Evolutionary conservation across 495 filamentous ascomycete genomes (phyloP).

Genomic region (Penicillium arizonense): DNA sequence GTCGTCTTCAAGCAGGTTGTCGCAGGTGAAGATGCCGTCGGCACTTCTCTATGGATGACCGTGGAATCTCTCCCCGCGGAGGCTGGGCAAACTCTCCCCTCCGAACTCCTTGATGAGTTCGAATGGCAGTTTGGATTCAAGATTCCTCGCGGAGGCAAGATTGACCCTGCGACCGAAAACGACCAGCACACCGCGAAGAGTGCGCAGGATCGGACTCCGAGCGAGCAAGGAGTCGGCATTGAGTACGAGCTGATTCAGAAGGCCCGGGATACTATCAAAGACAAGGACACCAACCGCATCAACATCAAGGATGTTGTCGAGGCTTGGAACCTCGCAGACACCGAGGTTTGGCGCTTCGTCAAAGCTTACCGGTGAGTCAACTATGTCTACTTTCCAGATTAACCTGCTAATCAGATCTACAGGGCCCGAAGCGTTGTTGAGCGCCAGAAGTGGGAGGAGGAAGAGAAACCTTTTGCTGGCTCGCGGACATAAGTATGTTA

Average conservation of each 20-base stretch:
- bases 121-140: constrained; percentile 91
- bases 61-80: constrained; percentile 59
- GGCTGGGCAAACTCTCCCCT: constrained; percentile 39
- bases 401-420: constrained; percentile 13
- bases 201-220: constrained; percentile 40
- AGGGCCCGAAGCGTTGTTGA: constrained; percentile 47
- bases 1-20: constrained; percentile 79
- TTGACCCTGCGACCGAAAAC: constrained; percentile 52
- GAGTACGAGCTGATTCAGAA: constrained; percentile 65
- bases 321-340: constrained; percentile 91
- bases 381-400: not conserved
- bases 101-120: constrained; percentile 56
- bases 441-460: constrained; percentile 46
- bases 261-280: constrained; percentile 53
- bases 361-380: constrained; percentile 57
- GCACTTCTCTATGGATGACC: constrained; percentile 74
- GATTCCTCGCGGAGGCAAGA: constrained; percentile 56
- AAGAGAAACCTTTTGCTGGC: constrained; percentile 42
- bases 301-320: constrained; percentile 65
- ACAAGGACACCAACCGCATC: constrained; percentile 26
- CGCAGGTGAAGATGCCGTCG: constrained; percentile 57
- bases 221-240: constrained; percentile 41
- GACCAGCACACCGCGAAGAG: constrained; percentile 35
- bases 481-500: constrained; percentile 16
- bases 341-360: constrained; percentile 90